Evolutionary conservation across 2,329 filamentous ascomycete genomes (phyloP).

Genomic region (Talaromyces sp.): DNA sequence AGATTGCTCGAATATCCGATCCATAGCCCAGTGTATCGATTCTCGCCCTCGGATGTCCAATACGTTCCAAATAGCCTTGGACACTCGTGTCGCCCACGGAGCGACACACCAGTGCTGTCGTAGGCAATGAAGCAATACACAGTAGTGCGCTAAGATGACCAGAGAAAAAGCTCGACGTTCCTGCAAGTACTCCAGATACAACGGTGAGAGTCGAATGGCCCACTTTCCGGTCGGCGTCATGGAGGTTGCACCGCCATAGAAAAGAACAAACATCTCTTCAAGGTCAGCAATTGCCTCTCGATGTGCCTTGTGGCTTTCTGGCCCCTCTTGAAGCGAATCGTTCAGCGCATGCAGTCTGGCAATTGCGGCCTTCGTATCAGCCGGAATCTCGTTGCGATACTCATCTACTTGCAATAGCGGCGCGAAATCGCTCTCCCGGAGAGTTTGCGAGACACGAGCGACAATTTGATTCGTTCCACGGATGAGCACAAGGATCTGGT

Average conservation of each 20-base stretch:
- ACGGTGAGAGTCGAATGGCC: conserved; percentile 36
- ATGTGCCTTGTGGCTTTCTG: conserved; percentile 29
- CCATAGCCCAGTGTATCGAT: conserved; percentile 33
- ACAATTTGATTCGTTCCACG: conserved; percentile 39
- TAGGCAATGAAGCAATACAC: conserved; percentile 59
- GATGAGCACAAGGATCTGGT: conserved; percentile 35
- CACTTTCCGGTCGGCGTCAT: conserved; percentile 48
- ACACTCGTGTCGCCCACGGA: conserved; percentile 64
- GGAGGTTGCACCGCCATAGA: conserved; percentile 43
- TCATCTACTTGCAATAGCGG: conserved; percentile 31
- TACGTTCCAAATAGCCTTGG: conserved; percentile 56
- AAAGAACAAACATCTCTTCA: conserved; percentile 29
- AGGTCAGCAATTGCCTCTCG: conserved; percentile 29
- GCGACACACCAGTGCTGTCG: conserved; percentile 65
- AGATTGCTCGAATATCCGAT: conserved; percentile 26
- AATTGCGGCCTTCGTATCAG: conserved; percentile 25
- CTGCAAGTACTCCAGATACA: conserved; percentile 38
- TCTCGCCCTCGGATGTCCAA: conserved; percentile 35
- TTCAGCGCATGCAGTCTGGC: conserved; percentile 31
- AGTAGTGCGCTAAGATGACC: conserved; percentile 62
- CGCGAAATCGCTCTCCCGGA: conserved; percentile 30
- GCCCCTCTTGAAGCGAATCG: conserved; percentile 23
- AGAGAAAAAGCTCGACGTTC: conserved; percentile 44
- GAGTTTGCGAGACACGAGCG: conserved; percentile 25
- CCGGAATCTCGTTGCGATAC: conserved; percentile 25